Evolutionary conservation across 108 stramenopile genomes (phyloP).

Genomic region (Mediolabrus comicus): DNA sequence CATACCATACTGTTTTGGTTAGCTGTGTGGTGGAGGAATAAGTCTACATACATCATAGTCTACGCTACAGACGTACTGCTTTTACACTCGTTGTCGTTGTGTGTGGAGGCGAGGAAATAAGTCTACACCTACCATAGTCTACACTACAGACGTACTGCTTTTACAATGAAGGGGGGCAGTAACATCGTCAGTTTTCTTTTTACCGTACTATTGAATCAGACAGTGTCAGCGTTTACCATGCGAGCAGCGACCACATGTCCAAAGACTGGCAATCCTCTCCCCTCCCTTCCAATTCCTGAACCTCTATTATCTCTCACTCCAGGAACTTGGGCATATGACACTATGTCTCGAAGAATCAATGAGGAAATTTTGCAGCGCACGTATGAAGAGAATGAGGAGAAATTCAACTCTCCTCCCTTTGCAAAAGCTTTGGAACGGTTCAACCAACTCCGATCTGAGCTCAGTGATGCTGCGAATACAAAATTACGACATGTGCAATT

Average conservation of each 20-base stretch:
- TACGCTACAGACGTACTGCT: too few species aligned
- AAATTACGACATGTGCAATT: slow-evolving; percentile 56
- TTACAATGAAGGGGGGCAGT: too few species aligned
- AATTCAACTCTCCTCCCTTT: slow-evolving; percentile 60
- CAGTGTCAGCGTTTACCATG: neutral
- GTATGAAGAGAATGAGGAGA: slow-evolving; percentile 79
- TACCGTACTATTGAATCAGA: neutral
- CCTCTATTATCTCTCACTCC: slow-evolving; percentile 69
- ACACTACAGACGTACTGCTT: too few species aligned
- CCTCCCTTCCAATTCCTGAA: slow-evolving; percentile 68
- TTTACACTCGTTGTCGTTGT: too few species aligned
- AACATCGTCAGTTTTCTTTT: neutral
- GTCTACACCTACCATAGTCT: too few species aligned
- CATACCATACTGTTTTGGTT: too few species aligned
- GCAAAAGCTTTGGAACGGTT: slow-evolving; percentile 54
- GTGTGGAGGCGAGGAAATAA: too few species aligned
- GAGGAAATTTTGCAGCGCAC: slow-evolving; percentile 90
- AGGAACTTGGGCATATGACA: slow-evolving; percentile 96
- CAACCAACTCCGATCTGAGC: slow-evolving; percentile 66
- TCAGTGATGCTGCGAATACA: slow-evolving; percentile 61
- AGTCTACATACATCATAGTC: too few species aligned
- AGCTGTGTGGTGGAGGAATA: too few species aligned
- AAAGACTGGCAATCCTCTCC: slow-evolving; percentile 49
- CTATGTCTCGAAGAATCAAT: slow-evolving; percentile 91
- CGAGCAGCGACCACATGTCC: slow-evolving; percentile 7